Conservation (phyloP, 2,329 filamentous ascomycete genomes). For the Aspergillus vadensis region DNA sequence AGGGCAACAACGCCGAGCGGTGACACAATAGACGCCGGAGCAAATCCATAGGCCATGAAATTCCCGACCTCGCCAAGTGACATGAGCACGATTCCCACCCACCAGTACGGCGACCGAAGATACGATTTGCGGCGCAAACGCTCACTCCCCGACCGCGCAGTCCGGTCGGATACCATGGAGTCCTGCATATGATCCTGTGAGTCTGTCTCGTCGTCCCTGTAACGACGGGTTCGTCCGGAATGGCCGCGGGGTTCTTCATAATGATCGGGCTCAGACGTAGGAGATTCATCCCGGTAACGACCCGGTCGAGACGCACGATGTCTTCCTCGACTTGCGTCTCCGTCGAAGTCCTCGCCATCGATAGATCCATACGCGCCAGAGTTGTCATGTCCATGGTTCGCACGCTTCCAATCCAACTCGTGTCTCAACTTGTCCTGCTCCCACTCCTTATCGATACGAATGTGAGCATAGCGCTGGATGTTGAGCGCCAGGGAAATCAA, state of each 20-base stretch:
- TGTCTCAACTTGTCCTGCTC: constrained; percentile 59
- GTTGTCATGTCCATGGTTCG: constrained; percentile 21
- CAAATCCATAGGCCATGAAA: constrained; percentile 96
- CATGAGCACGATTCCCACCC: constrained; percentile 90
- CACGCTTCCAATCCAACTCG: constrained; percentile 56
- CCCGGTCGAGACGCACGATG: constrained; percentile 10
- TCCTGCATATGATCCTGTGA: constrained; percentile 29
- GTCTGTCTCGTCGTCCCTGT: constrained; percentile 47
- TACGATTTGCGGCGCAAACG: constrained; percentile 67
- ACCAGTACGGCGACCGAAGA: constrained; percentile 92
- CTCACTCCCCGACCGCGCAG: constrained; percentile 41
- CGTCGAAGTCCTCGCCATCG: constrained; percentile 20
- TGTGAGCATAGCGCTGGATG: constrained; percentile 93
- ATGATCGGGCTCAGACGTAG: constrained; percentile 31
- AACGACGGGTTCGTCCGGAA: constrained; percentile 18
- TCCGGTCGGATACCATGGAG: constrained; percentile 44
- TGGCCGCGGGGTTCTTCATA: constrained; percentile 33
- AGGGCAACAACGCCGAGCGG: constrained; percentile 95
- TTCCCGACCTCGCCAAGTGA: constrained; percentile 91
- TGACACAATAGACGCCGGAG: constrained; percentile 94
- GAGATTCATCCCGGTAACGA: constrained; percentile 24
- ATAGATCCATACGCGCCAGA: constrained; percentile 50
- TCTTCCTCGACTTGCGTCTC: constrained; percentile 11
- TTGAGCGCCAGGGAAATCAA: constrained; percentile 95
- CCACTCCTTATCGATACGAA: constrained; percentile 73